Evolutionary conservation across 2,329 filamentous ascomycete species (phyloP).

Genomic region (Fusarium phyllophilum): DNA sequence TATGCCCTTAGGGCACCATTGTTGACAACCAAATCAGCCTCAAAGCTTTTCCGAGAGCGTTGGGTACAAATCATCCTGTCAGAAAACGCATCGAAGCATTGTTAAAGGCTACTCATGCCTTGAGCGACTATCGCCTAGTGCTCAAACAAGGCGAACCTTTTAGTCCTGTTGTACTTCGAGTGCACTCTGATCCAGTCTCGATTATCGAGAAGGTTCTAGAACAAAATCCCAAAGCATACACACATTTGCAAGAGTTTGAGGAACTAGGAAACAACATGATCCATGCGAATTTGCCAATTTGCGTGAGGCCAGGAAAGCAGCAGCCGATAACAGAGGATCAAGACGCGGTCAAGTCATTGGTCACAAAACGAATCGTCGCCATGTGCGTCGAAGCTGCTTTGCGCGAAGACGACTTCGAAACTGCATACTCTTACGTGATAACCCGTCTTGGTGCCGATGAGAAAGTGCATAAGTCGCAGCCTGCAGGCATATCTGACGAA

Average conservation of each 20-base stretch:
- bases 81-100: slow-evolving; percentile 69
- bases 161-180: slow-evolving; percentile 79
- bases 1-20: too few relatives aligned
- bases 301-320: slow-evolving; percentile 9
- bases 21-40: slow-evolving; percentile 59
- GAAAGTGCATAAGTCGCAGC: background rate
- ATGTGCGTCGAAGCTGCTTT: slow-evolving; percentile 85
- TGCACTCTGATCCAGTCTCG: slow-evolving; percentile 78
- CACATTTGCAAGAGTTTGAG: slow-evolving; percentile 77
- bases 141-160: slow-evolving; percentile 85
- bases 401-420: slow-evolving; percentile 83
- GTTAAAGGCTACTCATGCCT: slow-evolving; percentile 76
- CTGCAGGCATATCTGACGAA: slow-evolving; percentile 59
- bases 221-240: slow-evolving; percentile 80
- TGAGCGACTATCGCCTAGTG: slow-evolving; percentile 80
- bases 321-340: slow-evolving; percentile 36
- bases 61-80: slow-evolving; percentile 62
- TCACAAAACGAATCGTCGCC: slow-evolving; percentile 75
- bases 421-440: slow-evolving; percentile 84
- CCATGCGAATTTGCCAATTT: slow-evolving; percentile 60
- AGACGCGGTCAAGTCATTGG: slow-evolving; percentile 49
- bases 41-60: slow-evolving; percentile 69
- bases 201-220: slow-evolving; percentile 79
- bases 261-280: slow-evolving; percentile 75
- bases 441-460: slow-evolving; percentile 66